Percentiles rank a stretch among this genome's conserved stretches.
These are phyloP conservation scores for Tilletia caries DNA, from an alignment of 1,284 basidiomycete species.

Conservation along the genomic window DNA sequence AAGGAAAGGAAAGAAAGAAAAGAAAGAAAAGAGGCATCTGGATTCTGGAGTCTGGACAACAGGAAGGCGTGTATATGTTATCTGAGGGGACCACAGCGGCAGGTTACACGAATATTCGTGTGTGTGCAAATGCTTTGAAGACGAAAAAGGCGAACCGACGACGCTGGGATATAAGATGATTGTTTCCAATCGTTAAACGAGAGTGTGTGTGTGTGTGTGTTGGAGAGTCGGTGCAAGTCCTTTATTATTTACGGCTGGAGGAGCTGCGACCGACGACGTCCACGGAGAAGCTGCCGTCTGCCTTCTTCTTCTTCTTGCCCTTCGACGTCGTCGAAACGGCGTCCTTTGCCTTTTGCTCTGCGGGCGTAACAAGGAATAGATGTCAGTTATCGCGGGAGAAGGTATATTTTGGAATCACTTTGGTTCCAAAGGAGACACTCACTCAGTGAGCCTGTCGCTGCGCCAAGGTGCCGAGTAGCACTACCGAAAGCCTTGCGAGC, in stretches of 20 bases:
- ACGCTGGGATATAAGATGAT: not conserved
- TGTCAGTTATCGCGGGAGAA: not conserved
- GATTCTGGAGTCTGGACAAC: too few species aligned
- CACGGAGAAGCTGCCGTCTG: not conserved
- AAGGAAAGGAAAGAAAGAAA: too few species aligned
- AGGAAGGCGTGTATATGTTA: too few species aligned
- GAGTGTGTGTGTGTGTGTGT: not conserved
- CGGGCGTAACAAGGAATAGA: not conserved
- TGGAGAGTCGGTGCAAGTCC: not conserved
- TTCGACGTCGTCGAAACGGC: not conserved
- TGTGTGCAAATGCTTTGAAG: too few species aligned
- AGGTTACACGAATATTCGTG: too few species aligned
- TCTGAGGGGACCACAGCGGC: too few species aligned
- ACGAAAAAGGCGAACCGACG: too few species aligned
- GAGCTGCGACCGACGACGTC: constrained; percentile 1
- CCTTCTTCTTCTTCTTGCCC: constrained; percentile 1
- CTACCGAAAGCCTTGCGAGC: constrained; percentile 46
- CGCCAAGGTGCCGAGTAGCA: constrained; percentile 37
- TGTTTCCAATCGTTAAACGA: not conserved
- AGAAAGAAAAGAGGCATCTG: too few species aligned
- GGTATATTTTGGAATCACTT: too few species aligned
- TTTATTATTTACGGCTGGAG: not conserved
- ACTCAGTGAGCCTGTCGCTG: constrained; percentile 34
- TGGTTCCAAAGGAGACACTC: not conserved
- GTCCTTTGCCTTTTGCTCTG: constrained; percentile 1